Percentiles rank a stretch among this genome's conserved stretches.
Conservation (phyloP, 1,284 basidiomycete genomes). For the Malassezia nana region DNA sequence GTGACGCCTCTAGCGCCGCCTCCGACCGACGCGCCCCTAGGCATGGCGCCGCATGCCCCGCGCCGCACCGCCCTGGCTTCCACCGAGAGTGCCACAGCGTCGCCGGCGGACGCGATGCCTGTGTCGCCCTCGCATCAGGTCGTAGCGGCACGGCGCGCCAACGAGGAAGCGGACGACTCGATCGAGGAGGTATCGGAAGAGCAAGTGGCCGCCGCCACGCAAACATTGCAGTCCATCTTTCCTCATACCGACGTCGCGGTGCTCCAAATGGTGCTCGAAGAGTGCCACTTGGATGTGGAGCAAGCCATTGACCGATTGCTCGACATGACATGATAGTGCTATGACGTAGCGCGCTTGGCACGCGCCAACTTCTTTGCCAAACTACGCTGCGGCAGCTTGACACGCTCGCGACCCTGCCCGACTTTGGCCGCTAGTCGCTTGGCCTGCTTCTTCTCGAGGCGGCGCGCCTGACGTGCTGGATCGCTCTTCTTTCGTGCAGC, state of each 20-base stretch:
- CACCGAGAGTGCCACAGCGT: neutral
- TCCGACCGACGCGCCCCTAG: conserved; percentile 1
- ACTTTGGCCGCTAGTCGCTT: conserved; percentile 2
- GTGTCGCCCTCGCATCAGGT: conserved; percentile 16
- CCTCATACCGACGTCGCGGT: conserved; percentile 31
- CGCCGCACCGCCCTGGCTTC: neutral
- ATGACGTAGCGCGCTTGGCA: neutral
- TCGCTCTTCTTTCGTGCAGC: conserved; percentile 35
- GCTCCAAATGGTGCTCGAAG: conserved; percentile 34
- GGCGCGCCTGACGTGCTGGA: conserved; percentile 26
- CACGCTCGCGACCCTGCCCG: conserved; percentile 12
- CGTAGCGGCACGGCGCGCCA: conserved; percentile 1
- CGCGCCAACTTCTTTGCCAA: conserved; percentile 8
- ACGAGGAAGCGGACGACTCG: neutral
- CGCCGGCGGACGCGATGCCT: neutral
- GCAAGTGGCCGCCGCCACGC: conserved; percentile 5
- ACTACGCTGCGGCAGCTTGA: conserved; percentile 16
- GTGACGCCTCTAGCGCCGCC: conserved; percentile 5
- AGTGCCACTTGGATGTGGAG: conserved; percentile 33
- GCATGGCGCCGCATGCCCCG: conserved; percentile 22
- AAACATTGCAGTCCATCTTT: conserved; percentile 38
- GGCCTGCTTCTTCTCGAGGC: conserved; percentile 39
- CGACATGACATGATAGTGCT: conserved; percentile 23
- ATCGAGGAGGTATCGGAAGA: conserved; percentile 4
- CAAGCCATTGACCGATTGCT: conserved; percentile 36